These are phyloP conservation scores for Ophioceras dolichostomum DNA, from an alignment of 2,329 filamentous ascomycete species.

Conservation along the genomic window DNA sequence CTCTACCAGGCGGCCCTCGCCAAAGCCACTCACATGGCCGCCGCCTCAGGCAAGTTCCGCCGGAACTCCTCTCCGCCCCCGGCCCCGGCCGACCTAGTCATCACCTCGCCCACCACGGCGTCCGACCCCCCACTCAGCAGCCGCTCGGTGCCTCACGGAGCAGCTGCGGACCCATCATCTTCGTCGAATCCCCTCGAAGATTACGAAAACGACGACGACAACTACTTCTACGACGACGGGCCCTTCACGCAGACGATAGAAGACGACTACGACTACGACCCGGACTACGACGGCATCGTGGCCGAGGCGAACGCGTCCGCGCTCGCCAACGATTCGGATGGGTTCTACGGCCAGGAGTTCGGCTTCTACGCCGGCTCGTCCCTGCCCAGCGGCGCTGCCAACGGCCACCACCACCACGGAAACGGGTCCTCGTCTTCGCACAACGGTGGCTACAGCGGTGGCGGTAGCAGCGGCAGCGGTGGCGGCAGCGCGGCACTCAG, in stretches of 20 bases:
- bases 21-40: conserved; percentile 66
- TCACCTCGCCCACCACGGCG: conserved; percentile 19
- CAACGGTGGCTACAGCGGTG: background rate
- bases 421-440: conserved; percentile 2
- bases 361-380: conserved; percentile 72
- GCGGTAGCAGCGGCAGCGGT: conserved; percentile 2
- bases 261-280: conserved; percentile 49
- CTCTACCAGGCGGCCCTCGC: conserved; percentile 78
- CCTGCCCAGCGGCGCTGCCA: conserved; percentile 28
- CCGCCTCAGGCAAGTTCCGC: conserved; percentile 62
- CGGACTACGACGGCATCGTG: conserved; percentile 83
- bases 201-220: conserved; percentile 34
- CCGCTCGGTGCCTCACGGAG: conserved; percentile 14
- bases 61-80: conserved; percentile 38
- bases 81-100: conserved; percentile 17
- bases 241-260: conserved; percentile 20
- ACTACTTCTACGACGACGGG: conserved; percentile 59
- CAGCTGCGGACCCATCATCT: too few species aligned
- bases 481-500: conserved; percentile 13
- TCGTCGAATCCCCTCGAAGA: too few species aligned
- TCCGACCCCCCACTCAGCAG: conserved; percentile 11
- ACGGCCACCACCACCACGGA: conserved; percentile 24
- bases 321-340: conserved; percentile 81
- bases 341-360: conserved; percentile 93
- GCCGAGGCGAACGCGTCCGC: conserved; percentile 91